Conservation (phyloP, 306 rosid genomes). For the Prunus fruticosa region DNA sequence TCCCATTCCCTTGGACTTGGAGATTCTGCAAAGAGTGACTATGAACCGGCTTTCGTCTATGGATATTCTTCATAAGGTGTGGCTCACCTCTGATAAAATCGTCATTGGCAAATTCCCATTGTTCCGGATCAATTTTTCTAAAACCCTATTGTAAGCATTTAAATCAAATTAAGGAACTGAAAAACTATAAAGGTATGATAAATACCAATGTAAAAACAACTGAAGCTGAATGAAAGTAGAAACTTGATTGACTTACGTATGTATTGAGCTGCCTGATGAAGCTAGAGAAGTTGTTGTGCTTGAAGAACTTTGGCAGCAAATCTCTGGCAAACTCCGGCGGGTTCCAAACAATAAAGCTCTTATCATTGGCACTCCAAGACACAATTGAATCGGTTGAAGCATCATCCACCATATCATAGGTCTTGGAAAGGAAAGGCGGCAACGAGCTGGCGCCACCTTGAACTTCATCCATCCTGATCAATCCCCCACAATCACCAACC, state of each 20-base stretch:
- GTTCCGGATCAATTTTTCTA: constrained; percentile 72
- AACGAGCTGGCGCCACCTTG: constrained; percentile 54
- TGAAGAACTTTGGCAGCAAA: constrained; percentile 71
- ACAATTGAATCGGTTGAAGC: constrained; percentile 55
- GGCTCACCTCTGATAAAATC: constrained; percentile 75
- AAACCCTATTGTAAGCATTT: constrained; percentile 58
- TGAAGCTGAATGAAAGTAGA: constrained; percentile 14
- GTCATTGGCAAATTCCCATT: constrained; percentile 86
- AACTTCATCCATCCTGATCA: constrained; percentile 64
- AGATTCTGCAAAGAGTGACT: constrained; percentile 76
- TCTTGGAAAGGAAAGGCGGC: constrained; percentile 78
- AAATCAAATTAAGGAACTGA: neutral
- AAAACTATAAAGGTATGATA: neutral
- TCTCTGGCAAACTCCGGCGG: constrained; percentile 58
- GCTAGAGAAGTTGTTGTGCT: constrained; percentile 92
- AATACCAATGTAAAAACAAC: neutral
- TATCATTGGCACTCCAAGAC: constrained; percentile 66
- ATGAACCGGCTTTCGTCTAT: constrained; percentile 79
- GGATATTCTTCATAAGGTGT: constrained; percentile 72
- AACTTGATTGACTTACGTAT: constrained; percentile 58
- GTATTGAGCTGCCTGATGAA: constrained; percentile 92
- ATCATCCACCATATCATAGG: constrained; percentile 88
- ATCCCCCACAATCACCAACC: constrained; percentile 30
- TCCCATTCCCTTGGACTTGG: constrained; percentile 52
- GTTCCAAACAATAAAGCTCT: constrained; percentile 77